Conservation (phyloP, 148 eudicot genomes). For the Nepenthes mirabilis region DNA sequence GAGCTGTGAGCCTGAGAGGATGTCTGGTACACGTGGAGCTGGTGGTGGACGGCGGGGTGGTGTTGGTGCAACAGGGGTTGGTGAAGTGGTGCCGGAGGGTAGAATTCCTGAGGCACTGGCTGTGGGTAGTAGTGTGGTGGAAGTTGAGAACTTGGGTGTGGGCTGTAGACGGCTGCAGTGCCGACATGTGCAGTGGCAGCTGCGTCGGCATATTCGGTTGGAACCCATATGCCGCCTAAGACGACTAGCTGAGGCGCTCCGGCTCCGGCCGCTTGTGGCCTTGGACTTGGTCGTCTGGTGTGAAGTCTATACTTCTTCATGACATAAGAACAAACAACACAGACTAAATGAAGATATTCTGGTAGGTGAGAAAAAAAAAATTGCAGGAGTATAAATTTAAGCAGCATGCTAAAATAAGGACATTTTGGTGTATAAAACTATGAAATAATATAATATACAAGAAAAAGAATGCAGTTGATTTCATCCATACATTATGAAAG, state of each 20-base stretch:
- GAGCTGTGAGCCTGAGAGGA: conserved; percentile 45
- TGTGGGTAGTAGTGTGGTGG: conserved; percentile 42
- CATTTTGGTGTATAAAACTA: too few relatives aligned
- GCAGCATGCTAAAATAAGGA: too few relatives aligned
- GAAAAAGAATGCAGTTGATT: too few relatives aligned
- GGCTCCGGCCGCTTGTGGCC: conserved; percentile 53
- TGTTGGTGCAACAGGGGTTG: conserved; percentile 30
- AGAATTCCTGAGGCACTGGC: conserved; percentile 48
- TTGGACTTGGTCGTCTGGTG: conserved; percentile 93
- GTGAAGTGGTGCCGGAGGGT: conserved; percentile 26
- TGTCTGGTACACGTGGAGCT: conserved; percentile 49
- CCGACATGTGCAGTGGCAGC: conserved; percentile 47
- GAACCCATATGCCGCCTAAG: conserved; percentile 96
- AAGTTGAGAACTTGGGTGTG: conserved; percentile 47
- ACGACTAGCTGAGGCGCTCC: conserved; percentile 64
- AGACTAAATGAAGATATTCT: not conserved
- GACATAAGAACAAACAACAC: not conserved
- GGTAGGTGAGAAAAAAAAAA: not conserved
- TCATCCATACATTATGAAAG: too few relatives aligned
- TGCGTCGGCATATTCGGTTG: conserved; percentile 73
- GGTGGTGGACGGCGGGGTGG: conserved; percentile 9
- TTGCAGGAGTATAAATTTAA: not conserved
- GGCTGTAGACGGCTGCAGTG: conserved; percentile 45
- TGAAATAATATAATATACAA: too few relatives aligned
- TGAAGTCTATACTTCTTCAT: conserved; percentile 93